Evolutionary conservation across 345 rosid species (phyloP), one percentile per base, ranked within the genome.

Genomic region (Cardamine occulta): DNA sequence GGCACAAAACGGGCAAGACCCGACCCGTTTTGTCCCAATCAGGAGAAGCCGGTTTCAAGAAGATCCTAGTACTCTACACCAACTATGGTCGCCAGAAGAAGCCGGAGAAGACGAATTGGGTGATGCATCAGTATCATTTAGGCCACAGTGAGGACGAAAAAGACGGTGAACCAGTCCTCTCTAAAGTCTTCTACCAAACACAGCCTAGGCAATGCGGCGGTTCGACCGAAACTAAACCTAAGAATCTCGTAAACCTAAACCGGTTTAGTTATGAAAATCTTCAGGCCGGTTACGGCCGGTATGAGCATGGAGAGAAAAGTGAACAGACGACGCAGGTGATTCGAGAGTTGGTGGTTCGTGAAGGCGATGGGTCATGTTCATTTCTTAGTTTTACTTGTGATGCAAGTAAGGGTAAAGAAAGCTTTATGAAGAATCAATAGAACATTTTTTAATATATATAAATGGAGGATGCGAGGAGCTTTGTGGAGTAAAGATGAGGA

Each of bases 1-100:
- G 98, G 98, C 98, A 94, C 72, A 94, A 94, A 82, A 94, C 98
- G 5, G 98, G 98, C 58, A 91, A 93, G 73, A 93, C 96, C 1
- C 83, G 96, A 84, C 87, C 96, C 0, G 84, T 93, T 61, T 74
- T 73, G 59, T 55, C 70, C 10, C 14, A 72, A 28, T 68, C 74
- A 67, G 94, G 93, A 18, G 37, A 88, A 80, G 29, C 73, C 58
- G 98, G 98, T 15, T 93, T 87, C 83, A 93, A 93, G 83, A 91
- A 93, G 76, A 93, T 93, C 45, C 72, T 91, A 45, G 98, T 91
- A 5, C 93, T 93, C 47, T 93, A 93, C 87, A 89, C 94, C 34
- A 93, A 93, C 79, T 87, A 87, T 61, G 94, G 98, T 8, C 86
- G 94, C 77, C 91, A 91, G 64, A 86, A 83, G 74, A 91, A 91